Percentiles rank a stretch among this genome's conserved stretches.
phyloP scores from a whole-genome alignment of 2,329 filamentous ascomycete genomes.

The Microdochium paspali region DNA sequence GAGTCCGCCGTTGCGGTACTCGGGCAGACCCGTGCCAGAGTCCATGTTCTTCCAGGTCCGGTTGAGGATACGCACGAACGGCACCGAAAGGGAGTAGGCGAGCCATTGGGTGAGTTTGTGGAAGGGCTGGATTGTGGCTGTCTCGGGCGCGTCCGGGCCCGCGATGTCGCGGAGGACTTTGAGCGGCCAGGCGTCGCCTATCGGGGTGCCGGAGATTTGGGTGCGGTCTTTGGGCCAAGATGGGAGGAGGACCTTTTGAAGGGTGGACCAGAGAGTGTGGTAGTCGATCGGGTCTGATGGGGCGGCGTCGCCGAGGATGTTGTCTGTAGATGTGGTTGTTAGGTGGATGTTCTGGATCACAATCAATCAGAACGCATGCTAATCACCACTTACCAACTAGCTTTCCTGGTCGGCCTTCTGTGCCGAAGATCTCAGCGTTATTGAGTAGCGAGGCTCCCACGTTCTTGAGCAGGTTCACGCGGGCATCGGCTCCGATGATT shows the following conservation, averaged over 20 bases:
- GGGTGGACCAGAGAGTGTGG: constrained; percentile 27
- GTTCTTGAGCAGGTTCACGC: constrained; percentile 28
- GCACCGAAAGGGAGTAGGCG: constrained; percentile 86
- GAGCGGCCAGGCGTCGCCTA: constrained; percentile 42
- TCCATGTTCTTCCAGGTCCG: constrained; percentile 76
- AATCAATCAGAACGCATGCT: neutral
- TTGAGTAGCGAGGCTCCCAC: constrained; percentile 30
- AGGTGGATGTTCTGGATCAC: no score
- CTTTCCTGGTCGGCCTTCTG: constrained; percentile 32
- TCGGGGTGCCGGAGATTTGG: constrained; percentile 25
- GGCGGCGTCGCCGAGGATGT: constrained; percentile 20
- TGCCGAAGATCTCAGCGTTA: constrained; percentile 28
- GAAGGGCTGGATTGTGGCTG: constrained; percentile 80
- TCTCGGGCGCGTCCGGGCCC: constrained; percentile 33
- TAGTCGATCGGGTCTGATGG: constrained; percentile 23
- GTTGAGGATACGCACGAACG: constrained; percentile 72
- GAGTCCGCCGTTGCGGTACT: constrained; percentile 86
- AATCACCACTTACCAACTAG: constrained; percentile 28
- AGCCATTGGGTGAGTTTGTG: constrained; percentile 96
- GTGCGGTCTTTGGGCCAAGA: constrained; percentile 45
- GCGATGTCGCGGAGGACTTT: constrained; percentile 10
- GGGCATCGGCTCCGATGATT: constrained; percentile 33
- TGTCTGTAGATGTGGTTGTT: constrained; percentile 20
- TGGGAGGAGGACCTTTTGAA: constrained; percentile 35
- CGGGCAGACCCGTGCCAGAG: constrained; percentile 76